Conservation (phyloP, 345 rosid species). For the Lenwebbia sp. region DNA sequence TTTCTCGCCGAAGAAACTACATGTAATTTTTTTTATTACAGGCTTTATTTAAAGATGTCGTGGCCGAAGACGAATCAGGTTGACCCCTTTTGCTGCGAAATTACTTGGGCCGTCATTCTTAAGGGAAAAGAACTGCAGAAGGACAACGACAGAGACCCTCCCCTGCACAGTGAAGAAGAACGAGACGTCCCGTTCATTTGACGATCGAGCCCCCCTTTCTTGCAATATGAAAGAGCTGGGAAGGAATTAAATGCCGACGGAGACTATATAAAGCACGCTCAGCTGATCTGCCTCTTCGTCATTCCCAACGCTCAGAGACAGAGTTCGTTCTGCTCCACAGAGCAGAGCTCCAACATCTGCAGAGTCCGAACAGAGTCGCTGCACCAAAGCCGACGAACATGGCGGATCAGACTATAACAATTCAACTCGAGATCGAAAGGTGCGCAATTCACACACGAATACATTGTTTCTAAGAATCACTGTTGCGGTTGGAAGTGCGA, state of each 20-base stretch:
- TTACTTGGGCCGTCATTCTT: neutral
- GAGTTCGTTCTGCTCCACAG: neutral
- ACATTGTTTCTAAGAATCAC: neutral
- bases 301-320: neutral
- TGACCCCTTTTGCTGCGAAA: neutral
- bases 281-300: neutral
- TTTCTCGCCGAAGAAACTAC: no score
- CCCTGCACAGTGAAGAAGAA: neutral
- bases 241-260: neutral
- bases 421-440: neutral
- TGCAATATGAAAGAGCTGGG: neutral
- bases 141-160: fast-evolving
- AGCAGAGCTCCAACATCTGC: neutral
- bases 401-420: neutral
- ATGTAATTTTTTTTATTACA: no score
- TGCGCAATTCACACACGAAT: neutral
- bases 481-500: neutral
- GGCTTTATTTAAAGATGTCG: neutral
- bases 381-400: neutral
- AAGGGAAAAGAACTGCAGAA: neutral
- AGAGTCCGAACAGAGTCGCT: neutral
- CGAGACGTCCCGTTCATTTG: neutral
- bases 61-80: neutral
- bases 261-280: neutral
- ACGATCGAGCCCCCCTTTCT: neutral